Conservation (phyloP, 2,329 filamentous ascomycete species). For the Penicillium sp. region DNA sequence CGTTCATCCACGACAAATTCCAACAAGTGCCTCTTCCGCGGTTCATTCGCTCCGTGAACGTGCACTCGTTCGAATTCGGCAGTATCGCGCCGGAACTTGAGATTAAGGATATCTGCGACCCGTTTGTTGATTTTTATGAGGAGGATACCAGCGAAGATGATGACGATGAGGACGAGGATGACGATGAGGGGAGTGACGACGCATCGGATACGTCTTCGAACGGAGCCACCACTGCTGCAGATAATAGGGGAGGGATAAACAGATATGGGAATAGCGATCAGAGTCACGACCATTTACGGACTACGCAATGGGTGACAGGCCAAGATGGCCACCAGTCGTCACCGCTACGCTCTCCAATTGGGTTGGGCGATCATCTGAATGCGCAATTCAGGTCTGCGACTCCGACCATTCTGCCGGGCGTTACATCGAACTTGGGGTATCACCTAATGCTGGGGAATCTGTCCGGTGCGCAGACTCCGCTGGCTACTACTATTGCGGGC, state of each 20-base stretch:
- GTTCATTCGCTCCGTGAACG: constrained; percentile 94
- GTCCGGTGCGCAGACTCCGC: constrained; percentile 47
- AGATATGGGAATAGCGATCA: constrained; percentile 2
- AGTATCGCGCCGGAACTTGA: constrained; percentile 76
- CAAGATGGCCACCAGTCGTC: constrained; percentile 30
- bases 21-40: constrained; percentile 85
- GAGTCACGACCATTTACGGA: constrained; percentile 27
- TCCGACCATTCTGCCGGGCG: constrained; percentile 43
- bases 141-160: constrained; percentile 51
- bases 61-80: constrained; percentile 92
- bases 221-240: constrained; percentile 23
- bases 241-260: constrained; percentile 7
- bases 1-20: constrained; percentile 94
- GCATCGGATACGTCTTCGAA: constrained; percentile 35
- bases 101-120: constrained; percentile 95
- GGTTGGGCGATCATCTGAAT: constrained; percentile 36
- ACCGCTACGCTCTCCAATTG: constrained; percentile 32
- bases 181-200: constrained; percentile 44
- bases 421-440: constrained; percentile 48
- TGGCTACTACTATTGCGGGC: constrained; percentile 42
- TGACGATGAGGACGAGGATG: not conserved
- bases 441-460: constrained; percentile 46
- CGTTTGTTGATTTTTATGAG: constrained; percentile 94
- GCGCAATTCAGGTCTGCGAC: constrained; percentile 43
- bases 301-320: constrained; percentile 21